A percentile compares a stretch with the other conserved stretches of the same genome.
Conservation (phyloP, 2,329 filamentous ascomycete genomes). For the Thermomyces lanuginosus region DNA sequence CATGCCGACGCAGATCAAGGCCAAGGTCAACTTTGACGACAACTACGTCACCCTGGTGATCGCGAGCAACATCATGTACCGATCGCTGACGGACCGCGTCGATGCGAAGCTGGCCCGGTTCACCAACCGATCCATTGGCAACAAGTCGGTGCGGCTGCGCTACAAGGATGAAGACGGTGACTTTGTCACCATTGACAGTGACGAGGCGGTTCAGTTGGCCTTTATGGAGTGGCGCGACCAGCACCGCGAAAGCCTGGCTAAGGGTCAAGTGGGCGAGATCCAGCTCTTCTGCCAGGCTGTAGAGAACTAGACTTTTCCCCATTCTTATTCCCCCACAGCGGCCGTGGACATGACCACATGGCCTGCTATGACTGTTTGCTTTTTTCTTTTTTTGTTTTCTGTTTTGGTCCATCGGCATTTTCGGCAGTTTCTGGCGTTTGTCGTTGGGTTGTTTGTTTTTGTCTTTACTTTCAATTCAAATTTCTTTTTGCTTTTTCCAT, state of each 20-base stretch:
- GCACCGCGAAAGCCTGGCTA: constrained; percentile 41
- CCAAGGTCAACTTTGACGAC: constrained; percentile 83
- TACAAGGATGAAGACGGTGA: constrained; percentile 89
- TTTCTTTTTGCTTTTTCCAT: constrained; percentile 3
- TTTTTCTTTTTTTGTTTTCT: constrained; percentile 5
- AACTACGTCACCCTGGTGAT: constrained; percentile 94
- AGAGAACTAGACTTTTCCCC: constrained; percentile 15
- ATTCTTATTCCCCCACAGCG: no score
- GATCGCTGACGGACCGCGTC: constrained; percentile 84
- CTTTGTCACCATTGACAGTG: constrained; percentile 80
- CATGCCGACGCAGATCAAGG: constrained; percentile 67
- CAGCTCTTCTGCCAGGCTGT: constrained; percentile 62
- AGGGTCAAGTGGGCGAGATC: constrained; percentile 70
- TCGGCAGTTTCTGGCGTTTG: constrained; percentile 14
- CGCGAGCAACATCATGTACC: constrained; percentile 85
- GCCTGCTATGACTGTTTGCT: constrained; percentile 2
- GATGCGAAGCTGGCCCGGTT: constrained; percentile 85
- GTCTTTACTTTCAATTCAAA: no score
- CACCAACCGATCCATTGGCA: constrained; percentile 67
- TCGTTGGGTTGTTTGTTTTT: constrained; percentile 7
- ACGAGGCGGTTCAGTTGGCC: constrained; percentile 91
- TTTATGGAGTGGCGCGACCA: constrained; percentile 88
- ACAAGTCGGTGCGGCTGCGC: constrained; percentile 67
- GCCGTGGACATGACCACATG: no score
- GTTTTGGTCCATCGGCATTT: no score